Conservation (phyloP, 345 rosid genomes). For the Citropsis articulata region DNA sequence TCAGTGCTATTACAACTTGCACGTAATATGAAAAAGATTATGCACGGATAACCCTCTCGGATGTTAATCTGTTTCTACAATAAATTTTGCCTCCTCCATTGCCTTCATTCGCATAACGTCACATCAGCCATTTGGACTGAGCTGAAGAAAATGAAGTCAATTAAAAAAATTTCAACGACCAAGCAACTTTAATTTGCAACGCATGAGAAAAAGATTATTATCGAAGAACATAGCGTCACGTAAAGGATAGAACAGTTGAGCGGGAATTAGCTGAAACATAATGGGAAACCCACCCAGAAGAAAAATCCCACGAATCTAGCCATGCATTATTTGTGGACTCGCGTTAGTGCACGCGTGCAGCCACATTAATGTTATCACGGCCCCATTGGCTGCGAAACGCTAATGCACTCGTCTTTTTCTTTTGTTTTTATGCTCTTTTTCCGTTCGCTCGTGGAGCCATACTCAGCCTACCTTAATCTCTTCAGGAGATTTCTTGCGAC, state of each 20-base stretch:
- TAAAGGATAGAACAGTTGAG: constrained; percentile 22
- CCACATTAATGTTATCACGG: neutral
- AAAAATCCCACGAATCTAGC: neutral
- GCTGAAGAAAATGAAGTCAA: neutral
- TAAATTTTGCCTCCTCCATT: neutral
- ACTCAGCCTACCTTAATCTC: neutral
- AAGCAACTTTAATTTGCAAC: too few relatives aligned
- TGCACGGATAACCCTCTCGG: too few relatives aligned
- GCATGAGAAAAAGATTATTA: constrained; percentile 4
- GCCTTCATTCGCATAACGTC: neutral
- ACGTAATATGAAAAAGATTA: too few relatives aligned
- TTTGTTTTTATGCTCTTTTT: neutral
- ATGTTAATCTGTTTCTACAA: neutral
- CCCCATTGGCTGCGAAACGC: neutral
- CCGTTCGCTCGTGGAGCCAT: neutral
- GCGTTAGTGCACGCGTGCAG: constrained; percentile 25
- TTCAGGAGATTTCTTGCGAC: neutral
- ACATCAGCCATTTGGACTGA: neutral
- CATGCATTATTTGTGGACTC: neutral
- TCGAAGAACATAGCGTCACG: neutral
- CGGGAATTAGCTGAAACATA: neutral
- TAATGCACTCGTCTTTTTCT: neutral
- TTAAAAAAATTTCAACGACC: neutral
- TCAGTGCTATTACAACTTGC: too few relatives aligned
- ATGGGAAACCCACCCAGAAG: constrained; percentile 13